A percentile compares a stretch with the other conserved stretches of the same genome.
Evolutionary conservation across 2,329 filamentous ascomycete species (phyloP).

Genomic region (Beauveria pseudobassiana): DNA sequence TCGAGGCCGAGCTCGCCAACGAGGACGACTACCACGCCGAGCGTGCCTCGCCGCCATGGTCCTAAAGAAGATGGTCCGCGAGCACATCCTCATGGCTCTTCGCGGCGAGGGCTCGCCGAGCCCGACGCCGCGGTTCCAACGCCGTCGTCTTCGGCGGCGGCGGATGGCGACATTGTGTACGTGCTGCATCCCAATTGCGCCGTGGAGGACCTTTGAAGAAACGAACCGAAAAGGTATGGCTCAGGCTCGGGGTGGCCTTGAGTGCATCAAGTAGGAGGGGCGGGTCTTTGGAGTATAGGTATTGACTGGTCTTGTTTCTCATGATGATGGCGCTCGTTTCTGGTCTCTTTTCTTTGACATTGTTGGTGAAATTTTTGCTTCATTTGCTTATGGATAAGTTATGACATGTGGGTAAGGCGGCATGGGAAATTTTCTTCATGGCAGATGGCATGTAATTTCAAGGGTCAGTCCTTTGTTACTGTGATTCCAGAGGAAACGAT

Average conservation of each 20-base stretch:
- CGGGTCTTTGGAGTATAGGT: constrained; percentile 7
- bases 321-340: neutral
- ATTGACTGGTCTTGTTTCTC: neutral
- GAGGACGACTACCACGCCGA: constrained; percentile 78
- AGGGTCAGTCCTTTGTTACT: neutral
- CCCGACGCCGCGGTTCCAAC: constrained; percentile 33
- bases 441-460: neutral
- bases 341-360: neutral
- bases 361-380: neutral
- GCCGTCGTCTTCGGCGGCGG: constrained; percentile 25
- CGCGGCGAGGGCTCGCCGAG: constrained; percentile 49
- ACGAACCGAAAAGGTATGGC: neutral
- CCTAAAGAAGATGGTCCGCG: constrained; percentile 86
- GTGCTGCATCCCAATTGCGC: constrained; percentile 92
- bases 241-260: no score
- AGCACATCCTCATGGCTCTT: constrained; percentile 82
- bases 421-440: neutral
- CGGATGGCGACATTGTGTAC: constrained; percentile 53
- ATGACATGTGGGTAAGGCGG: neutral
- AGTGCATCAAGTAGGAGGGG: no score
- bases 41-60: constrained; percentile 72
- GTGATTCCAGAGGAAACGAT: neutral
- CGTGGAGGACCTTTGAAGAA: constrained; percentile 53
- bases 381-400: neutral
- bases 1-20: constrained; percentile 71